Evolutionary conservation across 495 filamentous ascomycete species (phyloP).

Genomic region (Xanthoparmelia taractica): DNA sequence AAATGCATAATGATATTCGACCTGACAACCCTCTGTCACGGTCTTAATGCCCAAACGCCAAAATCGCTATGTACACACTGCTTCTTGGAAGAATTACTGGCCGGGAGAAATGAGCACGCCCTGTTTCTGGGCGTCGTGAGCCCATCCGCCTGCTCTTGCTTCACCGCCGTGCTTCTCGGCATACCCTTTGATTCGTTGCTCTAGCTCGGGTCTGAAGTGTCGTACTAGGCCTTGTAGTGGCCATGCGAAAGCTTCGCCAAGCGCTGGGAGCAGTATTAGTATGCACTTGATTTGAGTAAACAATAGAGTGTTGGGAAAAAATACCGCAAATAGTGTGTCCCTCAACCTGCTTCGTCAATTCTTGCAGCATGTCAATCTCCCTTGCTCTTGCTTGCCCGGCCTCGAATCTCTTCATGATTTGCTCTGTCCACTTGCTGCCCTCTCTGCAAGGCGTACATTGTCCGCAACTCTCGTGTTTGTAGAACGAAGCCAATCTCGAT

Average conservation of each 20-base stretch:
- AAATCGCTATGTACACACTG: constrained; percentile 32
- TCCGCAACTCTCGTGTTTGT: constrained; percentile 95
- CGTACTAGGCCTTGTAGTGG: constrained; percentile 95
- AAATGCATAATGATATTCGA: not conserved
- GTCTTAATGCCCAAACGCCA: not conserved
- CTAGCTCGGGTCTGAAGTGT: constrained; percentile 92
- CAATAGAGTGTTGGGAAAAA: constrained; percentile 18
- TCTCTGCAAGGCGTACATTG: constrained; percentile 98
- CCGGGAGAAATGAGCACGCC: constrained; percentile 84
- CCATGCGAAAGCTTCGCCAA: constrained; percentile 98
- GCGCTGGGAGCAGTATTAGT: constrained; percentile 38
- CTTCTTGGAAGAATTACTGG: constrained; percentile 42
- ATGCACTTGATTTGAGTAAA: not conserved
- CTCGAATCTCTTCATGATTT: constrained; percentile 96
- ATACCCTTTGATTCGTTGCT: constrained; percentile 75
- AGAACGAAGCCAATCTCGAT: constrained; percentile 86
- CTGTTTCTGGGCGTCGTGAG: constrained; percentile 62
- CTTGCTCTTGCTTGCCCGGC: constrained; percentile 76
- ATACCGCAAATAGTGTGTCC: constrained; percentile 94
- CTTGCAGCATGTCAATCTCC: constrained; percentile 99
- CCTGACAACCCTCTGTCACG: not conserved
- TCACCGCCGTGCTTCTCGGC: constrained; percentile 58
- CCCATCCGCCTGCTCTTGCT: constrained; percentile 82
- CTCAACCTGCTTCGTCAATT: constrained; percentile 98
- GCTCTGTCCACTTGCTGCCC: constrained; percentile 94